phyloP scores from a whole-genome alignment of 352 stramenopile genomes.

The Phytophthora pini region DNA sequence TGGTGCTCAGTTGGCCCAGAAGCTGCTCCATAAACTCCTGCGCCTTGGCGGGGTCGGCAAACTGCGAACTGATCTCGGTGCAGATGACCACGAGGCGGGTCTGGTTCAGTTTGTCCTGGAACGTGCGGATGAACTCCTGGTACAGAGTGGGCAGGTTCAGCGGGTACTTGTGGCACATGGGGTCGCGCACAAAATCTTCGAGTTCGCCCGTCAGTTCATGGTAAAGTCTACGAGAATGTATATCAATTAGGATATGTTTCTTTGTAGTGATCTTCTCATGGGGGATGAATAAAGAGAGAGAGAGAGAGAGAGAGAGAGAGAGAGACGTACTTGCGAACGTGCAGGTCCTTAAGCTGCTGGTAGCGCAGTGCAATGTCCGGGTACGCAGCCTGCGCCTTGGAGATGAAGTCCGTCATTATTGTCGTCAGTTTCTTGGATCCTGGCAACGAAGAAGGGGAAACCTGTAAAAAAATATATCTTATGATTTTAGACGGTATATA shows the following conservation, averaged over 20 bases:
- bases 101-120: conserved; percentile 97
- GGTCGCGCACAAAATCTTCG: conserved; percentile 92
- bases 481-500: not conserved
- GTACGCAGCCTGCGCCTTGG: conserved; percentile 88
- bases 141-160: conserved; percentile 86
- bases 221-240: conserved; percentile 88
- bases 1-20: conserved; percentile 58
- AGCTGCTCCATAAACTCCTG: conserved; percentile 81
- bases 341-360: conserved; percentile 91
- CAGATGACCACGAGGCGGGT: conserved; percentile 94
- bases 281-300: not conserved
- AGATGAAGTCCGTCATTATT: conserved; percentile 81
- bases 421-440: conserved; percentile 20
- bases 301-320: too few species aligned
- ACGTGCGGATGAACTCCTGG: conserved; percentile 93
- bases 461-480: not conserved
- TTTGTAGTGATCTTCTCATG: not conserved
- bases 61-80: conserved; percentile 87
- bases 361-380: conserved; percentile 93
- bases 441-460: conserved; percentile 13
- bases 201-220: conserved; percentile 97
- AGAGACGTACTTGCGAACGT: conserved; percentile 83
- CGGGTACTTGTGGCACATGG: conserved; percentile 62
- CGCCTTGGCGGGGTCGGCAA: conserved; percentile 59
- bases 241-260: not conserved